Conservation (phyloP, 495 filamentous ascomycete genomes). For the Durotheca rogersii region DNA sequence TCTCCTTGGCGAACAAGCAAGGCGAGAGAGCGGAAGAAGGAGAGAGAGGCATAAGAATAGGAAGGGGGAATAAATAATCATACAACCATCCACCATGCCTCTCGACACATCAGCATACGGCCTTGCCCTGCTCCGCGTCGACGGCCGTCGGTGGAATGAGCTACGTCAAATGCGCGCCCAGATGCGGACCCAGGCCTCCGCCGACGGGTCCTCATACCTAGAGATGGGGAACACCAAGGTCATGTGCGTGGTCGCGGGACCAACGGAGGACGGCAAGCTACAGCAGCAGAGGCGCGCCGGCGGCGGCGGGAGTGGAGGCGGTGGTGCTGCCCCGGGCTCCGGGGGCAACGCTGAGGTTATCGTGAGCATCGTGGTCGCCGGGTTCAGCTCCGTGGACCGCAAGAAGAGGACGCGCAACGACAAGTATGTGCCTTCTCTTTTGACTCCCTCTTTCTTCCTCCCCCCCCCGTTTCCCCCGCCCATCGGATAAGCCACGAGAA, state of each 20-base stretch:
- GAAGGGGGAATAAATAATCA: too few relatives aligned
- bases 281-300: conserved; percentile 44
- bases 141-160: conserved; percentile 98
- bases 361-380: conserved; percentile 84
- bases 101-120: conserved; percentile 88
- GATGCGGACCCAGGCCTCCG: conserved; percentile 85
- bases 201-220: conserved; percentile 86
- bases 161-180: conserved; percentile 84
- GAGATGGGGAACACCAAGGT: conserved; percentile 97
- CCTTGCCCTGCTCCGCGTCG: conserved; percentile 83
- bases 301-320: conserved; percentile 43
- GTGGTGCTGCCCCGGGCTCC: conserved; percentile 32
- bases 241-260: conserved; percentile 87
- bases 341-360: conserved; percentile 58
- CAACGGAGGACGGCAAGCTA: conserved; percentile 57
- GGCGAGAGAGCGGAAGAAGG: too few relatives aligned
- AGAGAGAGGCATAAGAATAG: neutral
- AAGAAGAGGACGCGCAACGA: conserved; percentile 72
- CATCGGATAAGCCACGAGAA: neutral
- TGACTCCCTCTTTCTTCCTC: neutral
- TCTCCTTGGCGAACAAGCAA: too few relatives aligned
- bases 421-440: conserved; percentile 57
- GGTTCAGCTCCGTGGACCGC: conserved; percentile 84
- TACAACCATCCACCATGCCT: conserved; percentile 61
- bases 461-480: too few relatives aligned